phyloP scores from a whole-genome alignment of 148 eudicot species.

The Amaranthus hypochondriacus region DNA sequence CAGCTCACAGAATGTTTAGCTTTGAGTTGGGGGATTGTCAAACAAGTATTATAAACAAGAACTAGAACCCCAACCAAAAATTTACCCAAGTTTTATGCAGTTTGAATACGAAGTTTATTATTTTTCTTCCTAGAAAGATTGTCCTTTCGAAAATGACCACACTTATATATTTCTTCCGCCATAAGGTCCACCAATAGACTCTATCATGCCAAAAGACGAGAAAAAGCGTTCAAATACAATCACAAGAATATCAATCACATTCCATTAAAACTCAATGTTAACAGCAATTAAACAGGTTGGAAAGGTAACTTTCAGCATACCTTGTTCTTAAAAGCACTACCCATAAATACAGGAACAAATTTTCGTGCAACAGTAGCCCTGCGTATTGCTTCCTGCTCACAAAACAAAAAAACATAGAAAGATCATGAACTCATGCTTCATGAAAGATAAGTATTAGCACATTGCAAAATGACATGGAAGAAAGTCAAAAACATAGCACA shows the following conservation, averaged over 20 bases:
- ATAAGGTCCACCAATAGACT: too few species aligned
- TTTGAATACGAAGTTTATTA: too few species aligned
- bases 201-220: too few species aligned
- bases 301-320: slow-evolving; percentile 25
- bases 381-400: slow-evolving; percentile 77
- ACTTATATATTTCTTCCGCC: too few species aligned
- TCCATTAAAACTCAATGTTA: background rate
- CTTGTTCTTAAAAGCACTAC: slow-evolving; percentile 98
- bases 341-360: slow-evolving; percentile 97
- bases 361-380: slow-evolving; percentile 82
- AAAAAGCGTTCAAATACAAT: background rate
- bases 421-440: background rate
- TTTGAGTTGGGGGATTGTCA: too few species aligned
- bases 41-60: too few species aligned
- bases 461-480: background rate
- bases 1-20: too few species aligned
- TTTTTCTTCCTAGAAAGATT: too few species aligned
- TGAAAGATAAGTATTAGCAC: background rate
- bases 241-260: background rate
- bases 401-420: background rate
- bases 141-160: too few species aligned
- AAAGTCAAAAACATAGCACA: background rate
- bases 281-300: background rate
- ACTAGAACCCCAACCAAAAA: too few species aligned
- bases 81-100: too few species aligned